Evolutionary conservation across 768 basidiomycete genomes (phyloP).

Genomic region (Arthromyces matolae): DNA sequence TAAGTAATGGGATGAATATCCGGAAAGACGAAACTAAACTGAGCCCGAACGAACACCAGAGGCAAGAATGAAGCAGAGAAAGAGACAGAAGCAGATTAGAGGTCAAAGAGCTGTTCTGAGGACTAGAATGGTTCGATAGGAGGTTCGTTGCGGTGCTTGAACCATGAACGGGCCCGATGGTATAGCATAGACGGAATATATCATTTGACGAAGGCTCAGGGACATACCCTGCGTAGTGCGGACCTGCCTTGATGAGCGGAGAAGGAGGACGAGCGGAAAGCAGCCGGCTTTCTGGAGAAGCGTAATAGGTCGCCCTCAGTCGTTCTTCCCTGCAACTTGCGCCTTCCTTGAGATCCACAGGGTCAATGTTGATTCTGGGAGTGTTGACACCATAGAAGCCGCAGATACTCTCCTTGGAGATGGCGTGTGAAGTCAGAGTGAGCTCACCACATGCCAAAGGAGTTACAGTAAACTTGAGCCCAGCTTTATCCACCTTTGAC

Average conservation of each 20-base stretch:
- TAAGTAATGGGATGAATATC: too few species aligned
- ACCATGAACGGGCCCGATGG: neutral
- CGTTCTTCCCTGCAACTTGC: neutral
- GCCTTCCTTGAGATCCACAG: neutral
- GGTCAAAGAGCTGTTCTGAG: too few species aligned
- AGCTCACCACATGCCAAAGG: neutral
- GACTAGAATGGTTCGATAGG: too few species aligned
- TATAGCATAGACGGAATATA: neutral
- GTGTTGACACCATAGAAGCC: neutral
- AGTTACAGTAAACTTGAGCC: neutral
- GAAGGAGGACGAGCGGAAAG: neutral
- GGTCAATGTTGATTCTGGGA: neutral
- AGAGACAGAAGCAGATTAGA: too few species aligned
- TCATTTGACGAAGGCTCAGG: conserved; percentile 1
- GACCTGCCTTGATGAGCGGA: neutral
- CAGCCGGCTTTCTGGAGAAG: neutral
- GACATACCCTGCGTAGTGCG: conserved; percentile 4
- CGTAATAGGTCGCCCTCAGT: neutral
- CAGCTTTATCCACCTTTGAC: too few species aligned
- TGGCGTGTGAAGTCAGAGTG: neutral
- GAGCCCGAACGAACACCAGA: too few species aligned
- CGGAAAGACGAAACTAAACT: too few species aligned
- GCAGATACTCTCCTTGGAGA: neutral
- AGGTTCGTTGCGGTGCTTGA: neutral
- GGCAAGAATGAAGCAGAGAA: too few species aligned